Base-by-base conservation (phyloP, 257 asterid species). In the Cordia subcordata region DNA sequence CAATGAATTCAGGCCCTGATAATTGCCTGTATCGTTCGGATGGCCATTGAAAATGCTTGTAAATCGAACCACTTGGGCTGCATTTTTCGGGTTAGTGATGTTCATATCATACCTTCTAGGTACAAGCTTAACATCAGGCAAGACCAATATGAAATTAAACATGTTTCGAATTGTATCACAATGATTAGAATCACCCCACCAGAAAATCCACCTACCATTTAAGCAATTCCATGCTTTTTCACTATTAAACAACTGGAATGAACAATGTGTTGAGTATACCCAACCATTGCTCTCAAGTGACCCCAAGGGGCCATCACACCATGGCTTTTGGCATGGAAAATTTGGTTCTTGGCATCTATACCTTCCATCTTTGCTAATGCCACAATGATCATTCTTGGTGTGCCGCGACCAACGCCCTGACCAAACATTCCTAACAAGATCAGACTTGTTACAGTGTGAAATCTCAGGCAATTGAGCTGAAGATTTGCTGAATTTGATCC, bases 181-280 rank as follows among this genome's bases (percentile, higher is more conserved):
- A 53, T 93, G 97, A 63, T 93, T 93, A 0, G 97, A 93, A 60
- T 93, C 97, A 0, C 97, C 99, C 97, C 97, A 93, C 99, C 97
- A 89, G 65, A 93, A 93, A 45, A 93, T 81, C 97, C 97, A 93
- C 5, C 94, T 80, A 9, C 70, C 70, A 40, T 49, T 75, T 72
- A 86, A 58, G 56, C 95, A 78, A 19, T 62, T 71, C 97, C 99
- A 89, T 0, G 96, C 94, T 12, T 80, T 80, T 55, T 72, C 61
- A 13, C 61, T 61, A 0, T 67, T 53, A 38, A 79, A 75, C 71
- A 89, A n/a, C 64, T 83, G 77, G 71, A 93, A 89, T 11, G 99
- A 89, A 64, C 99, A 93, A 74, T 92, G 97, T 53, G 97, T 35
- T 1, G 99, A 86, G 73, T 89, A 93, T 5, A 83, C 79, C 96